Evolutionary conservation across 306 rosid species (phyloP), one percentile per base, ranked within the genome.

Genomic region (Malus asiatica): DNA sequence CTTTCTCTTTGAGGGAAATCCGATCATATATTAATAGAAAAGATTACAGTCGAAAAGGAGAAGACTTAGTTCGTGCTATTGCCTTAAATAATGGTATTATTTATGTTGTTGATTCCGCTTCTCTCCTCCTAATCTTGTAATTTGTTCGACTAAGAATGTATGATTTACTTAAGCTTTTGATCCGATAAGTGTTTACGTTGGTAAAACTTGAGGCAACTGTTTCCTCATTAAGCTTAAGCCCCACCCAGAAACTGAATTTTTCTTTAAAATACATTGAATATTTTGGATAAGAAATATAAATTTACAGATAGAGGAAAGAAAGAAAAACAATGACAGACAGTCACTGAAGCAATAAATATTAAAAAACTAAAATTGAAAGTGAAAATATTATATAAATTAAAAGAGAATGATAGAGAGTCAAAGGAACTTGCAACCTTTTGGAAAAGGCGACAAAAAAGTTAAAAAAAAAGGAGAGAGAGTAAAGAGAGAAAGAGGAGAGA

Each of bases 341-440:
- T 11, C 45, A 29, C 48, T 19, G 77, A 62, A 53, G n/a, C 27
- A 74, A 19, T 0, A 12, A 44, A 42, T 16, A 3, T 22, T 3
- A 73, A 57, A 22, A 20, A 40, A 52, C 30, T 11, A 18, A 46
- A 62, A 4, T 32, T 25, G 32, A 40, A 63, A 63, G 68, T 63
- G 18, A 30, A 61, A 67, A 68, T 38, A 66, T 23, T 27, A 5
- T 29, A 72, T 20, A 20, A 52, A 19, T 33, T 2, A 27, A 9
- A 6, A 10, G 42, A 14, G 38, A n/a, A 19, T 13, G 52, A 45
- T 0, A 63, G 57, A 77, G 87, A 74, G 77, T 74, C 82, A 68
- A 74, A 62, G 46, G 67, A 32, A 76, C 77, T 73, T 51, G 81
- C 80, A 77, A 84, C 84, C 77, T 77, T 73, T 76, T 44, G 35